Conservation (phyloP, 768 basidiomycete genomes). For the Lactarius trivialis region DNA sequence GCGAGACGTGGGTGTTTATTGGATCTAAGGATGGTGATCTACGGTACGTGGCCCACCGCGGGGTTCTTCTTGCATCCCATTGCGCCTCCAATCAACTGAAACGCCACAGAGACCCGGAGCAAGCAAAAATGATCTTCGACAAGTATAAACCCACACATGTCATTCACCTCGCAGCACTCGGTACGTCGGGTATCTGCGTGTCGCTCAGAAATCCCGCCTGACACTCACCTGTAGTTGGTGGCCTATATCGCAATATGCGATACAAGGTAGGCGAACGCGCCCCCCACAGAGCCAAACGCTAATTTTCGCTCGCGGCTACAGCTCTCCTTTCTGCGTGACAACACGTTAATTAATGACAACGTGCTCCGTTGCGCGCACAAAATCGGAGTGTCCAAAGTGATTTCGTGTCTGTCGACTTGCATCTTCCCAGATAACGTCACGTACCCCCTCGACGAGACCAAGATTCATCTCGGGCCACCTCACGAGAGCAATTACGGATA, state of each 20-base stretch:
- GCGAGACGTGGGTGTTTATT: conserved; percentile 85
- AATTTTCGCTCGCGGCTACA: conserved; percentile 27
- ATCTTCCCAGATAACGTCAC: conserved; percentile 95
- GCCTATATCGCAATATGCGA: conserved; percentile 93
- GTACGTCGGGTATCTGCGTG: conserved; percentile 38
- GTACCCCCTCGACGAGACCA: conserved; percentile 88
- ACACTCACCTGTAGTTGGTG: conserved; percentile 57
- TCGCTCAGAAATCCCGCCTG: not conserved
- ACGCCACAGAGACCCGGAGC: conserved; percentile 51
- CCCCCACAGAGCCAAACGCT: not conserved
- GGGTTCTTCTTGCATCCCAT: not conserved
- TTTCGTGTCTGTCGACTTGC: conserved; percentile 95
- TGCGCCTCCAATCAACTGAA: not conserved
- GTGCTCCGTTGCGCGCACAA: conserved; percentile 72
- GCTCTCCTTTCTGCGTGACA: conserved; percentile 91
- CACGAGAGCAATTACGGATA: conserved; percentile 97
- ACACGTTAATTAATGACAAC: conserved; percentile 93
- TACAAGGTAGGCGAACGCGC: conserved; percentile 54
- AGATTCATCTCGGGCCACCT: conserved; percentile 88
- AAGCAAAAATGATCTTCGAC: conserved; percentile 70
- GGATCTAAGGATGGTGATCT: conserved; percentile 78
- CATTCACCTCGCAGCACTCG: conserved; percentile 91
- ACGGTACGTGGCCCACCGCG: conserved; percentile 42
- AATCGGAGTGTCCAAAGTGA: conserved; percentile 63
- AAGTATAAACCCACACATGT: conserved; percentile 95